Conservation (phyloP, 176 grass and related monocot genomes). For the Triticum timopheevii region DNA sequence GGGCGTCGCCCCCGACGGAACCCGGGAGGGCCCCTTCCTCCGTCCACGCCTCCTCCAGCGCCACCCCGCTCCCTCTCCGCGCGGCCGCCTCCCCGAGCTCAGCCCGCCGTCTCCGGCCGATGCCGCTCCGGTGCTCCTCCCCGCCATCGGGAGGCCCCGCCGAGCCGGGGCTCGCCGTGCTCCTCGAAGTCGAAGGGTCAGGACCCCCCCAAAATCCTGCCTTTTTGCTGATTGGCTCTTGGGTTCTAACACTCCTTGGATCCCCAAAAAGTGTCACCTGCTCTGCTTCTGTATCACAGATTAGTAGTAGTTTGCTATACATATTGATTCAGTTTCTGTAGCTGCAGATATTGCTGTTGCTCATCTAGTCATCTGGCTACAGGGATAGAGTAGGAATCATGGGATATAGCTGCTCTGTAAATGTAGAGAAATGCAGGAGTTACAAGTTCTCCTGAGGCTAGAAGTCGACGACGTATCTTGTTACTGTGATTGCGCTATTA, state of each 20-base stretch:
- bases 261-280: background rate
- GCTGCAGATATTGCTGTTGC: background rate
- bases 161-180: constrained; percentile 24
- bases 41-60: background rate
- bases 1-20: background rate
- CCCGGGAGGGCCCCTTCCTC: background rate
- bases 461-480: background rate
- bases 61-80: background rate
- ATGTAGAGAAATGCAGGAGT: background rate
- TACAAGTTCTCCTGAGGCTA: background rate
- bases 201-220: background rate
- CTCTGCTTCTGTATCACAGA: background rate
- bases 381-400: background rate
- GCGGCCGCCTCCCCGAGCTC: background rate
- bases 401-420: background rate
- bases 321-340: background rate
- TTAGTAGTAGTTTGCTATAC: background rate
- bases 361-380: no score
- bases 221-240: constrained; percentile 6
- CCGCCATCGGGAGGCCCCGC: background rate
- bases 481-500: background rate
- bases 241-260: background rate
- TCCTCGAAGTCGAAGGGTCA: constrained; percentile 67
- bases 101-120: background rate
- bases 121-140: constrained; percentile 28